Base-by-base conservation (phyloP, 73 alveolate species). In the Urostyla sp. region DNA sequence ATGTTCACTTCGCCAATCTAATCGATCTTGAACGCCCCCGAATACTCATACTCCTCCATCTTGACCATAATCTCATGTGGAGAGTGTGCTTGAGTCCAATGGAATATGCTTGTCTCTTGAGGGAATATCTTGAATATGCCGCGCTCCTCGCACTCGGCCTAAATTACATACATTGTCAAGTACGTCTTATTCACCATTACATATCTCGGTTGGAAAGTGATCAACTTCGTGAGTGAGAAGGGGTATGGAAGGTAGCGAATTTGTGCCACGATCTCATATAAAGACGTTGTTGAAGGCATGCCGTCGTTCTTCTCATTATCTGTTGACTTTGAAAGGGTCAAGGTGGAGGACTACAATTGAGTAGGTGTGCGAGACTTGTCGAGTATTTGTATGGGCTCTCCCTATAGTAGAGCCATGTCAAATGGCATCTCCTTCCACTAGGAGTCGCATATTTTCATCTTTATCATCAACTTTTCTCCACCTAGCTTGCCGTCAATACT, bases 111-210 rank as follows among this genome's bases (percentile, higher is more conserved):
- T 1, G 76, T 56, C 40, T 75, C 87, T 30, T 56, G 40, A 10
- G 87, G 87, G 30, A 28, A 75, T 1, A 75, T 55, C 58, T 75
- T 75, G 69, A 75, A 75, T n/a, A 75, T 55, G 1, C 79, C 87
- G 5, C 49, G 34, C 23, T 75, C 87, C 46, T 75, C 87, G 28
- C 76, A 50, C 31, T 75, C 78, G n/a, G 61, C 4, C 36, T 75
- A 38, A 18, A 75, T 55, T 3, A 27, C 67, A 37, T 75, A 75
- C 8, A 75, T 66, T 4, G 87, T 59, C 20, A 36, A 56, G 37
- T 35, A 54, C 0, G 87, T 55, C 48, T 31, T 26, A 38, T 75
- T 75, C 0, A 75, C 52, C 55, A 75, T 23, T 6, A 59, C 32
- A 44, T 50, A 75, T 32, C 49, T 53, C 13, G 87, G 69, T n/a